These are phyloP conservation scores for Calocera cornea DNA, from an alignment of 768 basidiomycete species.

Conservation along the genomic window DNA sequence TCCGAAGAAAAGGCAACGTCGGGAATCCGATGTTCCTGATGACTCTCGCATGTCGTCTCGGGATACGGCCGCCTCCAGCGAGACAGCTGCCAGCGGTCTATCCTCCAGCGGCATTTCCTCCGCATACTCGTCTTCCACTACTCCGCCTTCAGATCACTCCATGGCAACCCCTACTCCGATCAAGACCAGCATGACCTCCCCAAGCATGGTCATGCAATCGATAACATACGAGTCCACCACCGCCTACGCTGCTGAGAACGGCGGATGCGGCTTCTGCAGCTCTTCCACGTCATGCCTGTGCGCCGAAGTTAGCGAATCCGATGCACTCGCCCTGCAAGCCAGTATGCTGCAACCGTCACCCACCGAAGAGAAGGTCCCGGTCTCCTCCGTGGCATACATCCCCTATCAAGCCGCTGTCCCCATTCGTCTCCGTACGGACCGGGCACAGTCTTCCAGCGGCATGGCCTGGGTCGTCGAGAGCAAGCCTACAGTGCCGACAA, in stretches of 20 bases:
- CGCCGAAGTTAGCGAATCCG: background rate
- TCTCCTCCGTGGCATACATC: background rate
- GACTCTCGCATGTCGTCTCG: background rate
- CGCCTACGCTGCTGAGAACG: background rate
- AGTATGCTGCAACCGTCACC: background rate
- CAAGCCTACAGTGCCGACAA: background rate
- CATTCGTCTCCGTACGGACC: background rate
- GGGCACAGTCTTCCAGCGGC: background rate
- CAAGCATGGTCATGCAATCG: background rate
- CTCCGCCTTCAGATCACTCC: background rate
- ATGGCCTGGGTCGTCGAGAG: background rate
- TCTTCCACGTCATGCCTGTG: slow-evolving; percentile 1
- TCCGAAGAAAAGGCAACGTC: slow-evolving; percentile 1
- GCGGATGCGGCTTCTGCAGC: slow-evolving; percentile 3
- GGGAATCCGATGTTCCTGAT: background rate
- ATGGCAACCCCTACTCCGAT: background rate
- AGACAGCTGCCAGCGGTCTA: background rate
- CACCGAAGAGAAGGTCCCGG: background rate
- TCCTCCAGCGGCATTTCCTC: background rate
- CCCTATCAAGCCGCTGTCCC: background rate
- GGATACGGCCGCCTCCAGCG: background rate
- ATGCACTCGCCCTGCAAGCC: background rate
- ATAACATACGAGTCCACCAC: background rate
- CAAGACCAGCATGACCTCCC: background rate
- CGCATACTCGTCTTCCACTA: background rate